Conservation (phyloP, 225 moss, liverwort and hornwort species). For the Pseudoscleropodium purum region DNA sequence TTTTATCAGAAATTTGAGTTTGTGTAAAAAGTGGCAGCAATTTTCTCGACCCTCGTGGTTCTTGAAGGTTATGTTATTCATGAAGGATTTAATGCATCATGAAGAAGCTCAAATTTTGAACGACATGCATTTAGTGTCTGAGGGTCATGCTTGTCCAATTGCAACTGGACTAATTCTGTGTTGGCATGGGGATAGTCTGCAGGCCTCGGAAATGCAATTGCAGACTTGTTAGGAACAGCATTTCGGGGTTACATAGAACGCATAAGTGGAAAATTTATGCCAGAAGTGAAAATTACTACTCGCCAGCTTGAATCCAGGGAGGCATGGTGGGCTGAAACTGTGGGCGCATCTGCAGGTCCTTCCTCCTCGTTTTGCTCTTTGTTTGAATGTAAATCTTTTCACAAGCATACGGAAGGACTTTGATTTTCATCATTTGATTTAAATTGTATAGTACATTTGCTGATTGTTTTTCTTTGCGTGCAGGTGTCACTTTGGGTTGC, state of each 20-base stretch:
- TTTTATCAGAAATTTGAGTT: not conserved
- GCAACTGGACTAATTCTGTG: not conserved
- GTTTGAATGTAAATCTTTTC: not conserved
- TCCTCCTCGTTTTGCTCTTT: not conserved
- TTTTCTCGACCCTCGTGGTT: not conserved
- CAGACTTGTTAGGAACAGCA: constrained; percentile 61
- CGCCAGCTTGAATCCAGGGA: constrained; percentile 53
- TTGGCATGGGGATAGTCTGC: constrained; percentile 36
- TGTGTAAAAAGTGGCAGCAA: not conserved
- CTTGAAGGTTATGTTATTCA: not conserved
- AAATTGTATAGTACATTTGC: not conserved
- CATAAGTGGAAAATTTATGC: constrained; percentile 39
- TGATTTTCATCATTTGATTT: not conserved
- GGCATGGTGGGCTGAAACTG: constrained; percentile 75
- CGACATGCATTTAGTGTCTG: not conserved
- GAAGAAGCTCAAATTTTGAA: not conserved
- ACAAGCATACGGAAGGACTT: not conserved
- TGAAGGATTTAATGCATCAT: not conserved
- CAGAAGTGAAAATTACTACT: constrained; percentile 49
- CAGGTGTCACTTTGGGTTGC: constrained; percentile 64
- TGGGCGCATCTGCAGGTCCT: constrained; percentile 54
- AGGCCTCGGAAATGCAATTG: constrained; percentile 61
- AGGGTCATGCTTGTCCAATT: not conserved
- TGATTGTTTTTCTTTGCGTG: constrained; percentile 3
- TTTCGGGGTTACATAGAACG: constrained; percentile 66